phyloP scores from a whole-genome alignment of 202 grass and related monocot genomes.

The Elaeis oleifera region DNA sequence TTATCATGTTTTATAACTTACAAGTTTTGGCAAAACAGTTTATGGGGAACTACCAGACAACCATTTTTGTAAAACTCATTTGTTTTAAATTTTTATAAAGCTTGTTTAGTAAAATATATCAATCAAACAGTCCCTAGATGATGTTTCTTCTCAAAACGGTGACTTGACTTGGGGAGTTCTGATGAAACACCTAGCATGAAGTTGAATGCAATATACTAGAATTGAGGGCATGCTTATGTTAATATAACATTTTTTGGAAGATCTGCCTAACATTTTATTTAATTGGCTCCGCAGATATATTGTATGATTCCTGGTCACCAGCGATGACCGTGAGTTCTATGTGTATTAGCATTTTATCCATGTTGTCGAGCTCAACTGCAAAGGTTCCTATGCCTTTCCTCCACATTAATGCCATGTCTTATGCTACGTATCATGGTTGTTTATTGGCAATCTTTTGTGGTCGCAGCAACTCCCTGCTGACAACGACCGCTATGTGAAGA shows the following conservation, averaged over 20 bases:
- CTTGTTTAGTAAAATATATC: too few species aligned
- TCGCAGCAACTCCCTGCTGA: conserved; percentile 79
- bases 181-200: too few species aligned
- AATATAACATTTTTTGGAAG: background rate
- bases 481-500: conserved; percentile 87
- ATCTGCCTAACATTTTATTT: conserved; percentile 2
- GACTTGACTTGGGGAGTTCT: too few species aligned
- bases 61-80: too few species aligned
- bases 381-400: conserved; percentile 17
- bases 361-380: background rate
- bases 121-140: too few species aligned
- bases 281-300: conserved; percentile 51
- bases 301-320: conserved; percentile 32
- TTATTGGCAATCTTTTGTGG: conserved; percentile 15
- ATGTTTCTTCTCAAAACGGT: too few species aligned
- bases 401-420: too few species aligned
- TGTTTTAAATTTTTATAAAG: too few species aligned
- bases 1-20: too few species aligned
- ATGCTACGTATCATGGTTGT: background rate
- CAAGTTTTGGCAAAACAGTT: too few species aligned
- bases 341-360: conserved; percentile 3
- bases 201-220: background rate
- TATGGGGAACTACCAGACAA: too few species aligned
- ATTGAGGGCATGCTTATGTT: background rate
- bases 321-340: conserved; percentile 1